Base-by-base conservation (phyloP, 352 stramenopile species). In the Phytophthora sp. region DNA sequence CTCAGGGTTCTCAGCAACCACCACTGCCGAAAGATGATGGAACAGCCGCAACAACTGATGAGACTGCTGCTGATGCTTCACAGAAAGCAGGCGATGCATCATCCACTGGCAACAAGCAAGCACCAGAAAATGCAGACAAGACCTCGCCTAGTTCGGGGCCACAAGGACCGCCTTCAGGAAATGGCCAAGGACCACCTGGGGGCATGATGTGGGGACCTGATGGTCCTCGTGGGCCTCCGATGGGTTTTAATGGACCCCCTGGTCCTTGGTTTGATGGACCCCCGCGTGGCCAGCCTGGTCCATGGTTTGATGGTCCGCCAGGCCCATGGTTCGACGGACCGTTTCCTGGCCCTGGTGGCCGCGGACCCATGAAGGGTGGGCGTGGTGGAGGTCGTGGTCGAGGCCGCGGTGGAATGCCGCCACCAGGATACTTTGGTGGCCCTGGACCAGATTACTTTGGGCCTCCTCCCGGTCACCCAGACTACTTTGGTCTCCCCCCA, bases 241-340 rank as follows among this genome's bases (percentile, higher is more conserved):
- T 91, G 73, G 77, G 82, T 6, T 91, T 87, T 26, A 66, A 69
- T 55, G 73, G 69, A 0, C 81, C 76, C 3, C 79, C 62, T 37
- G 82, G 83, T 15, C 81, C 79, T 2, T 92, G 87, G 79, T 92
- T 89, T 44, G 79, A 92, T 70, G 87, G 82, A 10, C 79, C 76
- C 52, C 80, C 62, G 0, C 67, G 67, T 50, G 67, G 75, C 12
- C 82, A 81, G 28, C 85, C 79, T 46, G 82, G 84, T 15, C 76
- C 77, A 18, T 92, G 84, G 84, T 95, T 91, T 62, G 81, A 95
- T 44, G 84, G 82, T 1, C 81, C 76, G 2, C 83, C 72, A 32
- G 76, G 70, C 1, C 87, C 86, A 20, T 95, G 87, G 87, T 95
- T 93, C 52, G 84, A 92, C 41, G 84, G 84, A 30, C 82, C 84